phyloP scores from a whole-genome alignment of 2,329 filamentous ascomycete species.

The Fusarium sp. region DNA sequence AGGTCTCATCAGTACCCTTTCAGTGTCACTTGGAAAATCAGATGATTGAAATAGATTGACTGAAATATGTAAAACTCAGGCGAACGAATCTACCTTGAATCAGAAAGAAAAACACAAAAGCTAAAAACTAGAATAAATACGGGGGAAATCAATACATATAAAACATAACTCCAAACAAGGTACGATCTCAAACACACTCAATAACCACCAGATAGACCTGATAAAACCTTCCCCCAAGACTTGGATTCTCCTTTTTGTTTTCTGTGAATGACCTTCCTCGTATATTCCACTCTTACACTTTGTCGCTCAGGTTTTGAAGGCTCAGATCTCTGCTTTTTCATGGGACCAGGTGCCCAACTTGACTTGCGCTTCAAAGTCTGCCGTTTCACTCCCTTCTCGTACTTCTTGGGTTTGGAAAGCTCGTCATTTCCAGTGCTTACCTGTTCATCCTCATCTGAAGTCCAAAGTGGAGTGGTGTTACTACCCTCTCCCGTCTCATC shows the following conservation, averaged over 20 bases:
- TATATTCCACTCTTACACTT: neutral
- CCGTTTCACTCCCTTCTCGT: neutral
- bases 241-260: neutral
- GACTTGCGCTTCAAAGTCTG: conserved; percentile 29
- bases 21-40: neutral
- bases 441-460: neutral
- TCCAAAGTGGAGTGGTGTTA: conserved; percentile 1
- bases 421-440: neutral
- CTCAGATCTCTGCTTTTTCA: conserved; percentile 9
- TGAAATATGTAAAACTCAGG: neutral
- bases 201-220: neutral
- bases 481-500: conserved; percentile 9
- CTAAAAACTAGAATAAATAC: neutral
- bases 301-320: neutral
- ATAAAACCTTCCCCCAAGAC: neutral
- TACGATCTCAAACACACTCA: neutral
- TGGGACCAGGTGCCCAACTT: neutral
- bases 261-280: neutral
- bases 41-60: neutral
- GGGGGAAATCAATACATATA: neutral
- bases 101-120: neutral
- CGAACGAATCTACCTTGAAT: neutral
- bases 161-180: neutral
- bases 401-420: neutral
- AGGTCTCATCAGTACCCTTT: neutral